phyloP scores from a whole-genome alignment of 257 asterid genomes.

The Ligustrum vulgare region DNA sequence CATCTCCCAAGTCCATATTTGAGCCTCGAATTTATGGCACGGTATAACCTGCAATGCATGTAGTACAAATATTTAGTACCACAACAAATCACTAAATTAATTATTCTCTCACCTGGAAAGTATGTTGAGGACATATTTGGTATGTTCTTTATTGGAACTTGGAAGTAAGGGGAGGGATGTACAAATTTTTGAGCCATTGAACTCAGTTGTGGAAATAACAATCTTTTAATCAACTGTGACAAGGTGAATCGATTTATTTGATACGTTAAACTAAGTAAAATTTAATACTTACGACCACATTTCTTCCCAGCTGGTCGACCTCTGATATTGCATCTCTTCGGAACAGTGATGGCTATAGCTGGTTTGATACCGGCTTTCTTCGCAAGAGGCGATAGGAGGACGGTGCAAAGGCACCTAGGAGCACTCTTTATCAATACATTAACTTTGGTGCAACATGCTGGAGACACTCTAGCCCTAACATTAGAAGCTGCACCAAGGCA shows the following conservation, averaged over 20 bases:
- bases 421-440: slow-evolving; percentile 26
- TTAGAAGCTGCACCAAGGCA: slow-evolving; percentile 37
- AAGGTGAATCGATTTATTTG: not conserved
- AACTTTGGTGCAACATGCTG: slow-evolving; percentile 34
- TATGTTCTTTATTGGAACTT: no score
- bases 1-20: not conserved
- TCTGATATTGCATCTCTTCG: slow-evolving; percentile 40
- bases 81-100: not conserved
- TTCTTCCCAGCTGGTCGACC: slow-evolving; percentile 38
- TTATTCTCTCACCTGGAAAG: no score
- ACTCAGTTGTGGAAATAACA: no score
- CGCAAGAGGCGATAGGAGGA: slow-evolving; percentile 40
- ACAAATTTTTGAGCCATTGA: no score
- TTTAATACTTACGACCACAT: slow-evolving; percentile 43
- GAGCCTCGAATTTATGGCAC: not conserved
- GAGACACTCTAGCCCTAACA: slow-evolving; percentile 18
- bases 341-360: slow-evolving; percentile 34
- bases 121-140: no score
- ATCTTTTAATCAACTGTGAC: no score
- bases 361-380: slow-evolving; percentile 33
- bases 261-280: not conserved
- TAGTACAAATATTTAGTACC: not conserved
- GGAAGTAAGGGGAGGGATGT: no score
- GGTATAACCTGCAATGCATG: not conserved
- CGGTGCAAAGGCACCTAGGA: slow-evolving; percentile 41